These are phyloP conservation scores for Pachyrhizus erosus DNA, from an alignment of 306 rosid species.

Conservation along the genomic window DNA sequence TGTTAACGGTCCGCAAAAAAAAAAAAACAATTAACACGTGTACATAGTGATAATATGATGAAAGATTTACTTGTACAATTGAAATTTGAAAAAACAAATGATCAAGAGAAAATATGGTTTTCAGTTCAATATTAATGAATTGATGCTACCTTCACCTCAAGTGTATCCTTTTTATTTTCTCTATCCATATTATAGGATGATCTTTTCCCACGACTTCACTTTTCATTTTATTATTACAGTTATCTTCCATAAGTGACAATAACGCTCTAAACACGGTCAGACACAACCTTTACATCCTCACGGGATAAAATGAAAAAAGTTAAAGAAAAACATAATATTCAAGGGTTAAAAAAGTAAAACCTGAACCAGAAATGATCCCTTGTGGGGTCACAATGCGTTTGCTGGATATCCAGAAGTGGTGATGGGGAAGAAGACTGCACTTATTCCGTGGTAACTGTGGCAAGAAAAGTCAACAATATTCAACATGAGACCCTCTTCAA, in stretches of 20 bases:
- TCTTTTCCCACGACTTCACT: neutral
- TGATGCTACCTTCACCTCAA: neutral
- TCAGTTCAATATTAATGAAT: neutral
- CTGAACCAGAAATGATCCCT: slow-evolving; percentile 87
- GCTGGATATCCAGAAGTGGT: slow-evolving; percentile 83
- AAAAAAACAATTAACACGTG: slow-evolving; percentile 18
- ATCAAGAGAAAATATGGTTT: slow-evolving; percentile 24
- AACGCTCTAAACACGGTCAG: neutral
- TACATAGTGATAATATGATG: neutral
- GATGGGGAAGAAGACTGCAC: slow-evolving; percentile 77
- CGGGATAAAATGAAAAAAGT: neutral
- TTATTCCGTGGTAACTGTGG: slow-evolving; percentile 43
- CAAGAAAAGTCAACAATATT: slow-evolving; percentile 16
- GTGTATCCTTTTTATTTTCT: neutral
- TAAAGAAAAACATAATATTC: neutral
- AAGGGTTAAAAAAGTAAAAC: slow-evolving; percentile 48
- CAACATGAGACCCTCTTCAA: slow-evolving; percentile 4
- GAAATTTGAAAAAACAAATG: slow-evolving; percentile 19
- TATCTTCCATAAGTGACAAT: neutral
- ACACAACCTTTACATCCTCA: neutral
- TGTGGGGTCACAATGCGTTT: slow-evolving; percentile 85
- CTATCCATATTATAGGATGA: neutral
- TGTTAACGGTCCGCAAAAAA: slow-evolving; percentile 46
- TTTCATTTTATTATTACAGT: too few relatives aligned
- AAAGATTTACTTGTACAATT: neutral